Percentiles rank a stretch among this genome's conserved stretches.
These are phyloP conservation scores for Tripterygium wilfordii DNA, from an alignment of 177 flowering plant genomes.

Conservation along the genomic window DNA sequence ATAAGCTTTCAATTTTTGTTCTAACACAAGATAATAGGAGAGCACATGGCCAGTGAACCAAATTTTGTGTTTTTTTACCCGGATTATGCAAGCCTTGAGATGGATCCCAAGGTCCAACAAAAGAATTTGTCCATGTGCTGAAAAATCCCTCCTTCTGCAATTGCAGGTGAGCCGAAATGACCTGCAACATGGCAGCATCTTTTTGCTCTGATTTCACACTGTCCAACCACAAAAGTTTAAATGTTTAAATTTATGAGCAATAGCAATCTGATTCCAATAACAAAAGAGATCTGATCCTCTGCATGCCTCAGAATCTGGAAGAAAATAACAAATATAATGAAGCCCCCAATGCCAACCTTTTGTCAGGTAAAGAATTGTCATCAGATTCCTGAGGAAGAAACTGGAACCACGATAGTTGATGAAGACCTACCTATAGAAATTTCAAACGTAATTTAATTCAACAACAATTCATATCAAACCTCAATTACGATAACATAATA, in stretches of 20 bases:
- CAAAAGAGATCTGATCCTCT: too few relatives aligned
- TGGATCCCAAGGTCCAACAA: constrained; percentile 99
- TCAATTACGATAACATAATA: too few relatives aligned
- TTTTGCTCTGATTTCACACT: constrained; percentile 64
- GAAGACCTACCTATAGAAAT: constrained; percentile 96
- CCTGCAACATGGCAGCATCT: constrained; percentile 66
- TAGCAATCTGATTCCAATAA: too few relatives aligned
- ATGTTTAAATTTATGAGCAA: too few relatives aligned
- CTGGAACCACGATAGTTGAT: constrained; percentile 93
- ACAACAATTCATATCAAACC: too few relatives aligned
- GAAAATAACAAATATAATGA: not conserved
- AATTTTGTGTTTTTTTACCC: constrained; percentile 33
- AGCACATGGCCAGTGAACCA: too few relatives aligned
- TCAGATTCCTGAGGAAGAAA: constrained; percentile 83
- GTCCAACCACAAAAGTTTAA: constrained; percentile 9
- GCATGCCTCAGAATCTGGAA: too few relatives aligned
- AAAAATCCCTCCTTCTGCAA: constrained; percentile 87
- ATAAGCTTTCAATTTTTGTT: not conserved
- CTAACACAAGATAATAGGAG: not conserved
- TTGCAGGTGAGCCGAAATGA: constrained; percentile 80
- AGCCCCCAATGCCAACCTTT: constrained; percentile 42
- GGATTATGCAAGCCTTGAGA: constrained; percentile 97
- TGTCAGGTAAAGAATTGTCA: constrained; percentile 45
- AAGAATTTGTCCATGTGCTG: constrained; percentile 93
- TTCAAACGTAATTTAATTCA: too few relatives aligned